Percentiles rank a stretch among this genome's conserved stretches.
Conservation (phyloP, 75 land plant genomes). For the Chamaecyparis obtusa region DNA sequence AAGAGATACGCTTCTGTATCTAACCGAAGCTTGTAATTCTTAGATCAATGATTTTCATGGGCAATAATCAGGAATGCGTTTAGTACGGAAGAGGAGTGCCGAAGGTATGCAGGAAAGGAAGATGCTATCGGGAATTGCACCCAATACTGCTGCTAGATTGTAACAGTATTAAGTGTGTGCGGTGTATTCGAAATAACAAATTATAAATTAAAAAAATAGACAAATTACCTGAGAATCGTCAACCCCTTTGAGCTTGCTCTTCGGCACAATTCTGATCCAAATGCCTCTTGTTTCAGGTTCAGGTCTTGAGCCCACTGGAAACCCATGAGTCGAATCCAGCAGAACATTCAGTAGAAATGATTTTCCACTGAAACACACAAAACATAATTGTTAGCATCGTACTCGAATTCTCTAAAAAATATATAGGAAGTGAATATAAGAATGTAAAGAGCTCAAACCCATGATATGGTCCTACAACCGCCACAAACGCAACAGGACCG, state of each 20-base stretch:
- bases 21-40: neutral
- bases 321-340: slow-evolving; percentile 48
- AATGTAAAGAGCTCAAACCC: no score
- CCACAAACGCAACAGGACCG: slow-evolving; percentile 36
- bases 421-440: neutral
- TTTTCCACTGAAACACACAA: slow-evolving; percentile 30
- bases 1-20: neutral
- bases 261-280: slow-evolving; percentile 43
- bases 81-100: no score
- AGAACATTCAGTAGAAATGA: slow-evolving; percentile 48
- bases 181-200: no score
- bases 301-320: slow-evolving; percentile 40
- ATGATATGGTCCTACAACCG: neutral
- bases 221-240: slow-evolving; percentile 29
- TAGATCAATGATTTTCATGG: no score
- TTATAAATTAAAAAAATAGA: no score
- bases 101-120: no score
- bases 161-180: no score
- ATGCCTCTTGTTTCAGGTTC: slow-evolving; percentile 54
- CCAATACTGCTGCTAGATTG: no score
- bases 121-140: no score
- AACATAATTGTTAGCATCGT: neutral
- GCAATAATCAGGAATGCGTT: neutral
- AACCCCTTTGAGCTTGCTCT: slow-evolving; percentile 22
- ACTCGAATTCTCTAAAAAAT: neutral